Conservation (phyloP, 2,329 filamentous ascomycete genomes). For the Curvularia verruculosa region DNA sequence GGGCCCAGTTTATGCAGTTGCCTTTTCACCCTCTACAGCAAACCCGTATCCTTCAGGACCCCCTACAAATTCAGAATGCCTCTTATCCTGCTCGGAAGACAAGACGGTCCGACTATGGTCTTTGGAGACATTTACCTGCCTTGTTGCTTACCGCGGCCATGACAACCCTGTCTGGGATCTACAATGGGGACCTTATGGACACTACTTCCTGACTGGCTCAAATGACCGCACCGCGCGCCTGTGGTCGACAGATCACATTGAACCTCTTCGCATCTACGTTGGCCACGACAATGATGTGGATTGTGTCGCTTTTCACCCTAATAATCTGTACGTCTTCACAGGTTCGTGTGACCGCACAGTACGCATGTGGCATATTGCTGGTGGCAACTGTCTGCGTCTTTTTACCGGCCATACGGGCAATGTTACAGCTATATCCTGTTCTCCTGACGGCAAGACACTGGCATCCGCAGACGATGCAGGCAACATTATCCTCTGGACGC, state of each 20-base stretch:
- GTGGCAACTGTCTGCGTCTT: constrained; percentile 84
- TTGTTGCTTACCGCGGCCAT: constrained; percentile 93
- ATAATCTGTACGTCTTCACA: constrained; percentile 91
- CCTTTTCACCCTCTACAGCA: constrained; percentile 77
- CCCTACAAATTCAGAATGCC: constrained; percentile 70
- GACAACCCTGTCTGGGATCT: constrained; percentile 88
- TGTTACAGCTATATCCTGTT: constrained; percentile 82
- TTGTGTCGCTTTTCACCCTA: constrained; percentile 90
- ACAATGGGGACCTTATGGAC: constrained; percentile 88
- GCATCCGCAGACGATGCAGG: constrained; percentile 88
- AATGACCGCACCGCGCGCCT: constrained; percentile 90
- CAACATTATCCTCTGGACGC: constrained; percentile 92
- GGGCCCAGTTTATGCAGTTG: constrained; percentile 84
- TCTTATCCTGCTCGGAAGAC: constrained; percentile 87
- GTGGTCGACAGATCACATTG: constrained; percentile 92
- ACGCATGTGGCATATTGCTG: constrained; percentile 95
- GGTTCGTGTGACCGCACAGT: constrained; percentile 92
- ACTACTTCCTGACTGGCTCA: constrained; percentile 89
- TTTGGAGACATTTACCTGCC: constrained; percentile 85
- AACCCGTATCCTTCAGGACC: constrained; percentile 55
- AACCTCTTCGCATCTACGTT: constrained; percentile 83
- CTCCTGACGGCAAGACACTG: constrained; percentile 86
- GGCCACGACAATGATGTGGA: constrained; percentile 96
- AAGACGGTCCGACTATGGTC: constrained; percentile 92
- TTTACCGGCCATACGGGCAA: constrained; percentile 91